Evolutionary conservation across 169 alveolate genomes (phyloP).

Genomic region (Plasmodium ovale): DNA sequence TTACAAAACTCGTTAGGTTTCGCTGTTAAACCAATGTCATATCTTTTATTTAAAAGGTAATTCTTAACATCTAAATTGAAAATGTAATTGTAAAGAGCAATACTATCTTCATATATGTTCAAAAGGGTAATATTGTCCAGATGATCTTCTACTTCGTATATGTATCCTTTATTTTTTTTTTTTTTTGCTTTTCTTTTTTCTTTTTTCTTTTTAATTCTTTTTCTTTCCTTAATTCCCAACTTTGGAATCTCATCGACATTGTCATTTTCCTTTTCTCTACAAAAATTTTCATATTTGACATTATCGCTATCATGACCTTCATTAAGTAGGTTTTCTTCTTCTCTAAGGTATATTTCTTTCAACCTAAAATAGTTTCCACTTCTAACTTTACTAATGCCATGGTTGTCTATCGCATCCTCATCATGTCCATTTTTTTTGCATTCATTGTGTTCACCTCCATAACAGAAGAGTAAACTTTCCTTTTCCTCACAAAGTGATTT

Average conservation of each 20-base stretch:
- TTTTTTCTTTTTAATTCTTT: slow-evolving; percentile 59
- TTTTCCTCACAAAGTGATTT: neutral
- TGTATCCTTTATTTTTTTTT: slow-evolving; percentile 44
- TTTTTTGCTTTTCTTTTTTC: slow-evolving; percentile 38
- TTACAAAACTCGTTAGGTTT: neutral
- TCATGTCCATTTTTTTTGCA: no score
- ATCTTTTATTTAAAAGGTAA: slow-evolving; percentile 15
- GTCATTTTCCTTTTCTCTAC: neutral
- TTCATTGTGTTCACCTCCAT: no score
- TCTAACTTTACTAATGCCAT: neutral
- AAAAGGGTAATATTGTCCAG: slow-evolving; percentile 58
- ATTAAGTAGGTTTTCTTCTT: slow-evolving; percentile 25
- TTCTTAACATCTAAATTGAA: slow-evolving; percentile 33
- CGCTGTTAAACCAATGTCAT: neutral
- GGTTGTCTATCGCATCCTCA: neutral
- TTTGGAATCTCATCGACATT: neutral
- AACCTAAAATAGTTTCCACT: slow-evolving; percentile 46
- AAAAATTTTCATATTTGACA: neutral
- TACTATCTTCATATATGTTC: slow-evolving; percentile 63
- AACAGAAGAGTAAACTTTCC: neutral
- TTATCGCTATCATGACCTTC: slow-evolving; percentile 20
- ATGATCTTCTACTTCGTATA: slow-evolving; percentile 75
- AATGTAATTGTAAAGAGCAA: slow-evolving; percentile 56
- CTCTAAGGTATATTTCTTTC: slow-evolving; percentile 55
- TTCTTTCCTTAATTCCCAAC: slow-evolving; percentile 43